These are phyloP conservation scores for Aaosphaeria arxii DNA, from an alignment of 2,329 filamentous ascomycete genomes.

Conservation along the genomic window DNA sequence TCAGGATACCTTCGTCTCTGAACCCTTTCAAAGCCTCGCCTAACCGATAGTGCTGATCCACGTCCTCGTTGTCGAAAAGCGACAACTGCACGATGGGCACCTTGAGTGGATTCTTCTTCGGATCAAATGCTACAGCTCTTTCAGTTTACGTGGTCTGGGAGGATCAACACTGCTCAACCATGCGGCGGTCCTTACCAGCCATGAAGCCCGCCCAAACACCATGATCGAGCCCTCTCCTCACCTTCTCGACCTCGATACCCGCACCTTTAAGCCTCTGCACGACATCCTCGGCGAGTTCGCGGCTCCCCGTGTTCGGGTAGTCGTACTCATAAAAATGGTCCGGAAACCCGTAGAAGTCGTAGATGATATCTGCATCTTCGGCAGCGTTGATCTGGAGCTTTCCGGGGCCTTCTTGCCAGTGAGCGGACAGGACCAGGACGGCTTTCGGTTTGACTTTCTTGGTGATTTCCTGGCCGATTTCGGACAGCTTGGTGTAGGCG, in stretches of 20 bases:
- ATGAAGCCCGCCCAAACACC: slow-evolving; percentile 72
- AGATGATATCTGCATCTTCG: slow-evolving; percentile 64
- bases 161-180: not conserved
- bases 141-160: not conserved
- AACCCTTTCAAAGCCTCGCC: slow-evolving; percentile 10
- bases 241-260: slow-evolving; percentile 38
- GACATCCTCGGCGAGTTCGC: slow-evolving; percentile 56
- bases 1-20: slow-evolving; percentile 11
- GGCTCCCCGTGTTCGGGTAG: slow-evolving; percentile 60
- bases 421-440: slow-evolving; percentile 72
- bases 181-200: slow-evolving; percentile 37
- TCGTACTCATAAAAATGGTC: slow-evolving; percentile 62
- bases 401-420: slow-evolving; percentile 64
- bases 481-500: slow-evolving; percentile 46
- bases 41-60: slow-evolving; percentile 10
- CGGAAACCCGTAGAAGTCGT: slow-evolving; percentile 72
- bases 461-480: too few relatives aligned
- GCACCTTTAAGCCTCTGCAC: slow-evolving; percentile 50
- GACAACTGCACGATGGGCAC: slow-evolving; percentile 19
- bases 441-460: slow-evolving; percentile 58
- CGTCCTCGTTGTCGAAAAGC: slow-evolving; percentile 10
- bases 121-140: slow-evolving; percentile 27
- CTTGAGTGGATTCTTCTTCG: slow-evolving; percentile 34
- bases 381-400: slow-evolving; percentile 65
- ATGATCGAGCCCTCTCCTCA: slow-evolving; percentile 68